Evolutionary conservation across 1,284 basidiomycete genomes (phyloP).

Genomic region (Apiotrichum veenhuisii): DNA sequence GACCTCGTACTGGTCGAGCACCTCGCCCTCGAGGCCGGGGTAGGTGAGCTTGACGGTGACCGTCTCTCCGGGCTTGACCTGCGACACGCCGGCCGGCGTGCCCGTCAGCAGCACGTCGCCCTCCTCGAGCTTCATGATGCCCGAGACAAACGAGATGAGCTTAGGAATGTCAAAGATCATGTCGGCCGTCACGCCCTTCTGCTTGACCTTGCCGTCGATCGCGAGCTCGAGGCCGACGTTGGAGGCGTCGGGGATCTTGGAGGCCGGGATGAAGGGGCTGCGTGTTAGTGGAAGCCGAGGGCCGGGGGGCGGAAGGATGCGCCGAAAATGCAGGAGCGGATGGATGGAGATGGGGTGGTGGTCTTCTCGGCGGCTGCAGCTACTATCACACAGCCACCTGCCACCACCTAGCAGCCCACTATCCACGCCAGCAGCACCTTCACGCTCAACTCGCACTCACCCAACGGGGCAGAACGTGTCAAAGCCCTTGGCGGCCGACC

Average conservation of each 20-base stretch:
- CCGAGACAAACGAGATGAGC: slow-evolving; percentile 86
- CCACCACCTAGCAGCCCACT: too few relatives aligned
- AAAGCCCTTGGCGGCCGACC: slow-evolving; percentile 88
- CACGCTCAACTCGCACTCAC: slow-evolving; percentile 24
- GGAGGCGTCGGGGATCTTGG: slow-evolving; percentile 65
- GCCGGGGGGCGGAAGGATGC: too few relatives aligned
- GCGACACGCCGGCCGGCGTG: slow-evolving; percentile 87
- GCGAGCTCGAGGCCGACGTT: slow-evolving; percentile 59
- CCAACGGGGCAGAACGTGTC: slow-evolving; percentile 81
- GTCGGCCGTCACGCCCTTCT: slow-evolving; percentile 77
- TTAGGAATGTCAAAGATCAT: slow-evolving; percentile 92
- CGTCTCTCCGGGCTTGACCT: slow-evolving; percentile 69
- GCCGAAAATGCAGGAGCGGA: too few relatives aligned
- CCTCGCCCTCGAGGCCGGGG: slow-evolving; percentile 57
- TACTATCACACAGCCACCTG: too few relatives aligned
- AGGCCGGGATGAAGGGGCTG: slow-evolving; percentile 77
- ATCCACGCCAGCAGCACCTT: too few relatives aligned
- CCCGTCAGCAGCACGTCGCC: slow-evolving; percentile 81
- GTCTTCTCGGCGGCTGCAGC: too few relatives aligned
- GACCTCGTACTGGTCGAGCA: slow-evolving; percentile 63
- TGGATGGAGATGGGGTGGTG: too few relatives aligned
- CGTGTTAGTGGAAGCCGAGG: slow-evolving; percentile 6
- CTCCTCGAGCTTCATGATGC: slow-evolving; percentile 95
- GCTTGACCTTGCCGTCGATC: slow-evolving; percentile 79
- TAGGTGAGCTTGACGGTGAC: slow-evolving; percentile 67